Conservation (phyloP, 2,329 filamentous ascomycete genomes). For the Paecilomyces fulvus region DNA sequence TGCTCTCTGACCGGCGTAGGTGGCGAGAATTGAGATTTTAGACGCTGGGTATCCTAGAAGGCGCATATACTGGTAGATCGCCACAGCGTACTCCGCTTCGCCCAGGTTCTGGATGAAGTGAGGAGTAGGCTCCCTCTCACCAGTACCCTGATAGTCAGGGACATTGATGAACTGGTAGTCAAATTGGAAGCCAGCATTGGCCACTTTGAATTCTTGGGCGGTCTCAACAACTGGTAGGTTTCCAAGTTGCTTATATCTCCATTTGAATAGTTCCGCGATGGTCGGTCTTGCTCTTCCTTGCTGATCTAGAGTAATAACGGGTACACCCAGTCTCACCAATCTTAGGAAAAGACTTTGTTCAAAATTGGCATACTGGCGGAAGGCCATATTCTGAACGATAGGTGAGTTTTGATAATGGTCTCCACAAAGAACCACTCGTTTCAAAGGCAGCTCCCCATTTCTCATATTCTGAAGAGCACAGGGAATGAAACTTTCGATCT, state of each 20-base stretch:
- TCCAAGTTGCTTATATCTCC: slow-evolving; percentile 76
- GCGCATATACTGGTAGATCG: slow-evolving; percentile 95
- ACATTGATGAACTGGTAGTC: slow-evolving; percentile 98
- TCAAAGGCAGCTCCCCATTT: slow-evolving; percentile 64
- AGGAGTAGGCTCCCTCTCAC: slow-evolving; percentile 80
- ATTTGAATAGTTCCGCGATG: slow-evolving; percentile 83
- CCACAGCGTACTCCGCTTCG: slow-evolving; percentile 94
- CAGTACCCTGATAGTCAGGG: slow-evolving; percentile 79
- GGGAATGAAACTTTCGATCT: slow-evolving; percentile 94
- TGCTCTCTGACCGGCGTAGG: slow-evolving; percentile 86
- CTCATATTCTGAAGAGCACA: slow-evolving; percentile 80
- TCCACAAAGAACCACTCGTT: slow-evolving; percentile 84
- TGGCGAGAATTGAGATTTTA: slow-evolving; percentile 81
- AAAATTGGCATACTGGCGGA: slow-evolving; percentile 89
- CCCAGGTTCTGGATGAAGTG: slow-evolving; percentile 96
- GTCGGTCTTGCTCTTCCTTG: slow-evolving; percentile 84
- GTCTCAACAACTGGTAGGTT: slow-evolving; percentile 68
- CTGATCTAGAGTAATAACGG: slow-evolving; percentile 79
- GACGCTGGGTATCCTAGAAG: slow-evolving; percentile 80
- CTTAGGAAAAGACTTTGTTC: slow-evolving; percentile 93
- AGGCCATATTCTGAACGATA: slow-evolving; percentile 87
- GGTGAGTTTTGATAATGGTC: slow-evolving; percentile 97
- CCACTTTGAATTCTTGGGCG: slow-evolving; percentile 62
- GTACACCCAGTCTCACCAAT: slow-evolving; percentile 85
- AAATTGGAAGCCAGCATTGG: slow-evolving; percentile 86